Evolutionary conservation across 73 alveolate genomes (phyloP), one percentile per base, ranked within the genome.

Genomic region (Stentor roeselii): DNA sequence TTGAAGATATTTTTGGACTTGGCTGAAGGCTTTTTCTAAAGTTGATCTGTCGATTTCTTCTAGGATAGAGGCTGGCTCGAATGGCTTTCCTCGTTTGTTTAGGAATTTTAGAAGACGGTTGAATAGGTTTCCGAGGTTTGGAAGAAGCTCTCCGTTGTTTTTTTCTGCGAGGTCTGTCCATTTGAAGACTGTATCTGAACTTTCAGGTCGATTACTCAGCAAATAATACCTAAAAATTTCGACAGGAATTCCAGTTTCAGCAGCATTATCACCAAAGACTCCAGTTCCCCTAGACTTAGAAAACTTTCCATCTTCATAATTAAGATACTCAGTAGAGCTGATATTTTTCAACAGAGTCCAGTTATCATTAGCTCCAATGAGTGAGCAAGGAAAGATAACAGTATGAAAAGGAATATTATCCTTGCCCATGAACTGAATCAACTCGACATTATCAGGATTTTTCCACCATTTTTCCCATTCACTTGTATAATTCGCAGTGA

Each of bases 181-280:
- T 74, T 91, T 88, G 93, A 97, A 97, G 42, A 89, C 90, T n/a
- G 99, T 91, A 88, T 97, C 99, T 75, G 91, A 82, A 21, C 89
- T 82, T 89, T 97, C 99, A 32, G 99, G 99, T 75, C 99, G 88
- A 84, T 93, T 97, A 60, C 90, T 75, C 32, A 97, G 84, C 59
- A 97, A 88, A 89, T 97, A 97, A 85, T 96, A 97, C 92, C 99
- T 96, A 97, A 97, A 97, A 35, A 97, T 98, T 95, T 97, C 99
- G 80, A 92, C 60, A 15, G 98, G 97, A 80, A 97, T 95, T n/a
- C 97, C 96, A 27, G 99, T 96, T 50, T 93, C 78, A 82, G 76
- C 86, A 14, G 98, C 99, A 59, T 92, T 93, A 84, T 97, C 99
- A 3, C 99, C 99, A 88, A 97, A 97, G 27, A 97, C 99, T 58